Conservation (phyloP, 805 yeast species). For the Brettanomyces naardenensis region DNA sequence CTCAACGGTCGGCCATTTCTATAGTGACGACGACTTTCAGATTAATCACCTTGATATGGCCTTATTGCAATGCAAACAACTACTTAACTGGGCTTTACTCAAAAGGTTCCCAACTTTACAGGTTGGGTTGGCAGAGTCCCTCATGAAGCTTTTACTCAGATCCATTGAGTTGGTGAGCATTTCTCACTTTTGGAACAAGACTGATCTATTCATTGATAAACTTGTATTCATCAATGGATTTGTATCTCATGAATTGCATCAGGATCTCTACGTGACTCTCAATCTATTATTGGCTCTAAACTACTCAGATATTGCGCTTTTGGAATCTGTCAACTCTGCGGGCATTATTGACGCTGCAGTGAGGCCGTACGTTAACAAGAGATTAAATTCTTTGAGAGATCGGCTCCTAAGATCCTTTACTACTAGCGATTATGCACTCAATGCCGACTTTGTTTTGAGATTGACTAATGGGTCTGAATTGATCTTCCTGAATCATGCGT, state of each 20-base stretch:
- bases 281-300: background rate
- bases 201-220: background rate
- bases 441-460: background rate
- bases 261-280: background rate
- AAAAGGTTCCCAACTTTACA: constrained; percentile 20
- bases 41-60: constrained; percentile 13
- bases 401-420: background rate
- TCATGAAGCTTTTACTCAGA: constrained; percentile 17
- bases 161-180: constrained; percentile 12
- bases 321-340: background rate
- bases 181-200: constrained; percentile 14
- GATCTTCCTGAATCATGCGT: background rate
- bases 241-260: background rate
- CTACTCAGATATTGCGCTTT: background rate
- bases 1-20: constrained; percentile 14
- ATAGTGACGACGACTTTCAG: constrained; percentile 12
- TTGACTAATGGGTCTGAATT: background rate
- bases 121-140: constrained; percentile 17
- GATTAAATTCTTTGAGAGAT: constrained; percentile 9
- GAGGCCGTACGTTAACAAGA: constrained; percentile 7
- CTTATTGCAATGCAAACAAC: constrained; percentile 16
- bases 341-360: constrained; percentile 6
- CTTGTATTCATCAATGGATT: background rate
- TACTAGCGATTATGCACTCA: background rate
- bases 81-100: constrained; percentile 24